phyloP scores from a whole-genome alignment of 352 stramenopile genomes.

The Phytopythium montanum region DNA sequence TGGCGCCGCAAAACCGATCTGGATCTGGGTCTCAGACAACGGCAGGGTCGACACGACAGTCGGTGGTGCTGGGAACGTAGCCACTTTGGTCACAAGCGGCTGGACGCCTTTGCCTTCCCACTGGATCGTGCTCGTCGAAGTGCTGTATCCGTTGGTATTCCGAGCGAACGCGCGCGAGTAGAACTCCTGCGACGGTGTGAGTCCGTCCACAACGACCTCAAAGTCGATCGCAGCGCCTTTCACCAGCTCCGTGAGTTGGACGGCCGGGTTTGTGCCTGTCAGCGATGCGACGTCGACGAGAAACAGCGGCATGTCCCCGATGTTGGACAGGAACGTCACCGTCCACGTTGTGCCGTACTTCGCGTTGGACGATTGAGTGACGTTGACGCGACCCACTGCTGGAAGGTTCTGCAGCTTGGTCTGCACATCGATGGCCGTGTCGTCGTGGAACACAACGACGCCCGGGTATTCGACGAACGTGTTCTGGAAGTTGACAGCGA shows the following conservation, averaged over 20 bases:
- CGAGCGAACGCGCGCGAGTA: conserved; percentile 60
- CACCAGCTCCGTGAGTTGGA: conserved; percentile 45
- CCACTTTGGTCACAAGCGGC: conserved; percentile 36
- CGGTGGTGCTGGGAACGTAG: conserved; percentile 28
- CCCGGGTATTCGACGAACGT: conserved; percentile 29
- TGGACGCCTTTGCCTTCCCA: conserved; percentile 48
- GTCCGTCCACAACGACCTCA: conserved; percentile 53
- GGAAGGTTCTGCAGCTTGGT: conserved; percentile 70
- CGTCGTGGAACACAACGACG: conserved; percentile 61
- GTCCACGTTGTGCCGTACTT: conserved; percentile 58
- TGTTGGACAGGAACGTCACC: conserved; percentile 69
- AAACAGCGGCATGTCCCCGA: conserved; percentile 60
- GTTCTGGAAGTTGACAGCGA: conserved; percentile 65
- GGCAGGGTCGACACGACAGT: conserved; percentile 40
- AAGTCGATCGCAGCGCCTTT: conserved; percentile 62
- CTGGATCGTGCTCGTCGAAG: conserved; percentile 57
- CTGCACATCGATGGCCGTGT: conserved; percentile 65
- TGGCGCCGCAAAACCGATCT: conserved; percentile 26
- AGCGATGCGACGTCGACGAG: conserved; percentile 30
- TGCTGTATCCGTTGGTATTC: conserved; percentile 67
- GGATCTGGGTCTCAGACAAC: conserved; percentile 54
- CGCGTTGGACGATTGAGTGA: conserved; percentile 39
- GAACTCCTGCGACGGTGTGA: conserved; percentile 42
- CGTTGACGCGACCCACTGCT: conserved; percentile 57
- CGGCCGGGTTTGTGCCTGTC: conserved; percentile 33